Conservation (phyloP, 805 yeast species). For the Candida dajiaensis region DNA sequence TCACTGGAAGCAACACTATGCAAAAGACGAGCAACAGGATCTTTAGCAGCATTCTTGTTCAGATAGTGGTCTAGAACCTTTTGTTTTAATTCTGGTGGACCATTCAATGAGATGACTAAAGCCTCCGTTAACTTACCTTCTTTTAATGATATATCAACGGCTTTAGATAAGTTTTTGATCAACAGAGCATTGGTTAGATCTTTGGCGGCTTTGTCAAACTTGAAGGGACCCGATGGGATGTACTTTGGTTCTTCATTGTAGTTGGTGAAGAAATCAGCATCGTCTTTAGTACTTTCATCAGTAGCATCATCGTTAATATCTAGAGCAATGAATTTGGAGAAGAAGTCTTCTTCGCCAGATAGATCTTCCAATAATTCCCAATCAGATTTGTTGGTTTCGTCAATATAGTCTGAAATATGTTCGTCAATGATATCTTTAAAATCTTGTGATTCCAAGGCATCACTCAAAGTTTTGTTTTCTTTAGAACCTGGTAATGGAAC, state of each 20-base stretch:
- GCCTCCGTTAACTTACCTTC: slow-evolving; percentile 71
- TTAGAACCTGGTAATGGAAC: slow-evolving; percentile 30
- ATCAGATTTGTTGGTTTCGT: slow-evolving; percentile 44
- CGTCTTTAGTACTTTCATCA: slow-evolving; percentile 18
- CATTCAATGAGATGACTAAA: slow-evolving; percentile 69
- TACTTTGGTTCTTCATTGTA: slow-evolving; percentile 25
- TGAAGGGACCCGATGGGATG: slow-evolving; percentile 51
- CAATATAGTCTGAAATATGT: slow-evolving; percentile 38
- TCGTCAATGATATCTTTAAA: slow-evolving; percentile 49
- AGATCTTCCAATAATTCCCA: slow-evolving; percentile 59
- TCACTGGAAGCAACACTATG: slow-evolving; percentile 53
- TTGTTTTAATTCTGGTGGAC: slow-evolving; percentile 52
- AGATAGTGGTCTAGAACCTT: slow-evolving; percentile 72
- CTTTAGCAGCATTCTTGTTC: slow-evolving; percentile 40
- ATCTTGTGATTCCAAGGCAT: slow-evolving; percentile 53
- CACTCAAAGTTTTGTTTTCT: slow-evolving; percentile 37
- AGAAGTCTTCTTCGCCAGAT: slow-evolving; percentile 45
- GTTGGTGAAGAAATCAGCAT: slow-evolving; percentile 32
- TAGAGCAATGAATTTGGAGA: slow-evolving; percentile 37
- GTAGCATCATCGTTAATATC: slow-evolving; percentile 28
- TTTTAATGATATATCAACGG: slow-evolving; percentile 61
- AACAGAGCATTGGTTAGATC: slow-evolving; percentile 47
- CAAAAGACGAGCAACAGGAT: slow-evolving; percentile 65
- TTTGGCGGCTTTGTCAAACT: slow-evolving; percentile 38
- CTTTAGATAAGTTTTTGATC: slow-evolving; percentile 55